Evolutionary conservation across 768 basidiomycete species (phyloP).

Genomic region (Agrocybe chaxingu): DNA sequence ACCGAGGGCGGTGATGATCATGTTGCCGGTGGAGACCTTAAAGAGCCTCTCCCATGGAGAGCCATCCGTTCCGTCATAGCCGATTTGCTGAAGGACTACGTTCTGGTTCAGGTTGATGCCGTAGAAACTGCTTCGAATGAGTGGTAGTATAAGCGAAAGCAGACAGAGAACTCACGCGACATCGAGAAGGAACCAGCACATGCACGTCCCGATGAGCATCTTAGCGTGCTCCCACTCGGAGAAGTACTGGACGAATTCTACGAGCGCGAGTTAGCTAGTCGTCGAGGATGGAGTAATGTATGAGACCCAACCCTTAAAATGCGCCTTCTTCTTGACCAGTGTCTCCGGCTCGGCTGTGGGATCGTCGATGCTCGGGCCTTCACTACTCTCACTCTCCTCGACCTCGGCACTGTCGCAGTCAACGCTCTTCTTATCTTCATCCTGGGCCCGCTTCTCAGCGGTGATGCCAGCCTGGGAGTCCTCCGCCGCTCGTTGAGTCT

Average conservation of each 20-base stretch:
- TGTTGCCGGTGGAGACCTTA: slow-evolving; percentile 62
- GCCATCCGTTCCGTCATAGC: slow-evolving; percentile 56
- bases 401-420: not conserved
- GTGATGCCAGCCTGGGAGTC: not conserved
- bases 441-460: not conserved
- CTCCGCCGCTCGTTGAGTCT: slow-evolving; percentile 8
- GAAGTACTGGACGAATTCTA: slow-evolving; percentile 67
- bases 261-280: not conserved
- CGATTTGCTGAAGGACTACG: slow-evolving; percentile 73
- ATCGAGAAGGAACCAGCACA: slow-evolving; percentile 76
- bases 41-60: slow-evolving; percentile 64
- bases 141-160: not conserved
- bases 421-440: not conserved
- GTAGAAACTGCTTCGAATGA: slow-evolving; percentile 49
- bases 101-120: slow-evolving; percentile 74
- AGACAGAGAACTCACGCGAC: slow-evolving; percentile 43
- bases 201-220: slow-evolving; percentile 61
- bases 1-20: slow-evolving; percentile 72
- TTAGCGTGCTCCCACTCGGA: slow-evolving; percentile 70
- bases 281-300: not conserved
- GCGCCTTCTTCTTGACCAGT: slow-evolving; percentile 41
- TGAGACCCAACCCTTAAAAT: slow-evolving; percentile 40
- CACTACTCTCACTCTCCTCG: not conserved
- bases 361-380: not conserved
- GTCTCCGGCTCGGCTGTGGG: slow-evolving; percentile 13